Evolutionary conservation across 768 basidiomycete genomes (phyloP), one percentile per base, ranked within the genome.

Genomic region (Lentinula raphanica): DNA sequence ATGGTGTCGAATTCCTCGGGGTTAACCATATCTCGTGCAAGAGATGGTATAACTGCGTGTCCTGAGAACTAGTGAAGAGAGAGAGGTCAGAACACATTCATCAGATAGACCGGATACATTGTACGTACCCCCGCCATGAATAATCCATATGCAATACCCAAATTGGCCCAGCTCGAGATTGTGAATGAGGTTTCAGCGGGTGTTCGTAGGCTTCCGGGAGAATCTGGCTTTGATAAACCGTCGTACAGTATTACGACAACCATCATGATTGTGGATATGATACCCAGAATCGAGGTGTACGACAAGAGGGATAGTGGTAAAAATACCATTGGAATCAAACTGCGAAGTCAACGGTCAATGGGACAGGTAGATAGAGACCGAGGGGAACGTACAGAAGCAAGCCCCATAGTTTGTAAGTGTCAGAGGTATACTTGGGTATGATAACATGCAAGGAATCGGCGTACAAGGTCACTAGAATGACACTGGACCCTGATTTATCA

Each of bases 1-100:
- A 94, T 92, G 54, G 69, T 71, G 68, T 89, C 82, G 69, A 95
- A 98, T 62, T 86, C 78, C 27, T 78, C 76, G 6, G 94, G 94
- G 62, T 94, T 84, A 21, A 71, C 68, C 95, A 98, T 97, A 70
- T 98, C 95, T 65, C 86, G 80, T 3, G 90, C 93, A 15, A 98
- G 71, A 21, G 89, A 91, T 19, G 95, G 95, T 49, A 98, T 88
- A 28, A 95, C 88, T 13, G 92, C 88, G 67, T 98, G 96, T 1
- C 94, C 94, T 2, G 92, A 85, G 65, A 96, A 95, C 85, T 93
- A 63, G 35, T 25, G 44, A 45, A 19, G 32, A 29, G 48, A 25
- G 25, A 7, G 29, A 8, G 3, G 27, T 54, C 57, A 60, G 17
- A 8, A 31, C 51, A 27, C 35, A 35, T 49, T 35, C 42, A 39